These are phyloP conservation scores for Sechiopsis laciniata DNA, from an alignment of 306 rosid species.

Conservation along the genomic window DNA sequence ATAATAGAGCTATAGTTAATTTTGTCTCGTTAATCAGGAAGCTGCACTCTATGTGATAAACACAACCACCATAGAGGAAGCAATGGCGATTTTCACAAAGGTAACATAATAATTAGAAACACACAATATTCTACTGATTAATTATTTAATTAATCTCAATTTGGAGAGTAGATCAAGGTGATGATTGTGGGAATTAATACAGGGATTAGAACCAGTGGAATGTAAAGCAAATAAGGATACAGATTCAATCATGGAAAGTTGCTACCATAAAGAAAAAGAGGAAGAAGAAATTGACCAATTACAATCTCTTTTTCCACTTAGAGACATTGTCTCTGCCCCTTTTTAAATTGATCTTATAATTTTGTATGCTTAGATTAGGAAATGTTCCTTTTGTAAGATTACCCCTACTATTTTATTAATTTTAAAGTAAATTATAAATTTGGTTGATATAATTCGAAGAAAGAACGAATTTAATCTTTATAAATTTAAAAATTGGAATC, in stretches of 20 bases:
- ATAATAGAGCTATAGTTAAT: neutral
- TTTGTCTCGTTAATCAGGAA: conserved; percentile 30
- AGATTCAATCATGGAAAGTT: conserved; percentile 21
- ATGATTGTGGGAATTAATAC: neutral
- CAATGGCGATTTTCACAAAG: conserved; percentile 60
- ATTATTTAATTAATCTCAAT: no score
- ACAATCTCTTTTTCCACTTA: neutral
- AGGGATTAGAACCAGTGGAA: conserved; percentile 65
- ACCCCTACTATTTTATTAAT: no score
- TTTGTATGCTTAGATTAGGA: no score
- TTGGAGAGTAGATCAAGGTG: no score
- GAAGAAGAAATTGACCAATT: neutral
- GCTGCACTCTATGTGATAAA: conserved; percentile 49
- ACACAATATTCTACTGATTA: neutral
- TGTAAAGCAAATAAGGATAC: conserved; percentile 24
- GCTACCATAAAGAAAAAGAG: conserved; percentile 2
- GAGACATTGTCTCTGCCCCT: conserved; percentile 31
- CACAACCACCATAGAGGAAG: conserved; percentile 53
- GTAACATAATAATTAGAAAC: conserved; percentile 22
- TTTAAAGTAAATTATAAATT: no score
- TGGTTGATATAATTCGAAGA: no score
- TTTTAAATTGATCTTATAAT: neutral
- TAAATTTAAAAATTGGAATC: no score
- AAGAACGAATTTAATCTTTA: no score
- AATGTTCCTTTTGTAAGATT: no score